Base-by-base conservation (phyloP, 371 early-diverging fungal species). In the Mycotypha africana region DNA sequence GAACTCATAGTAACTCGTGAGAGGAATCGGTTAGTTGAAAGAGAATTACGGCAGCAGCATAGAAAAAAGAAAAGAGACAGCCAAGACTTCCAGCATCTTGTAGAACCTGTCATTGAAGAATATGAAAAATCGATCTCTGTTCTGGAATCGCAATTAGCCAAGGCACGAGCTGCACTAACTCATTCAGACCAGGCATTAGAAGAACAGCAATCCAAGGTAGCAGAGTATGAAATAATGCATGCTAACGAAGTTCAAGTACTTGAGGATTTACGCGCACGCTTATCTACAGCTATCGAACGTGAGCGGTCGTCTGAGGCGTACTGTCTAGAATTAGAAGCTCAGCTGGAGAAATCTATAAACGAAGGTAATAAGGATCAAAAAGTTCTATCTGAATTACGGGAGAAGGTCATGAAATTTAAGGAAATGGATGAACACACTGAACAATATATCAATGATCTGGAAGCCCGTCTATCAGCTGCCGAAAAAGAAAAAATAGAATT, bases 31-130 rank as follows among this genome's bases (percentile, higher is more conserved):
- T 36, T 47, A 0, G 55, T 60, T 0, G 60, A 60, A 20, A 46
- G 38, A 17, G 55, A 51, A 16, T 34, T 57, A 0, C 38, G 32
- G n/a, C 33, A 42, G 22, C 35, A 49, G 37, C 26, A 26, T 30
- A 34, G 20, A 24, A 21, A 32, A 0, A 20, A 15, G 11, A 37
- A 21, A 28, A 34, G 21, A 37, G 38, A 38, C 12, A 36, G 47
- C 21, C 14, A 51, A 19, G 62, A 67, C 14, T 81, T 84, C 45
- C 76, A 80, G 35, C 75, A 80, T 15, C 57, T 77, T 36, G 81
- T 79, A 5, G 85, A 81, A 26, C 81, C 85, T 28, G 79, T 81
- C 20, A 81, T 82, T 58, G 76, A 81, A 56, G 81, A 85, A 36
- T 80, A 82, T 28, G 83, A 80, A 55, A 81, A 79, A 42, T 72